Percentiles rank a stretch among this genome's conserved stretches.
Conservation (phyloP, 805 yeast species). For the Isabelozyma pseudorhagii region DNA sequence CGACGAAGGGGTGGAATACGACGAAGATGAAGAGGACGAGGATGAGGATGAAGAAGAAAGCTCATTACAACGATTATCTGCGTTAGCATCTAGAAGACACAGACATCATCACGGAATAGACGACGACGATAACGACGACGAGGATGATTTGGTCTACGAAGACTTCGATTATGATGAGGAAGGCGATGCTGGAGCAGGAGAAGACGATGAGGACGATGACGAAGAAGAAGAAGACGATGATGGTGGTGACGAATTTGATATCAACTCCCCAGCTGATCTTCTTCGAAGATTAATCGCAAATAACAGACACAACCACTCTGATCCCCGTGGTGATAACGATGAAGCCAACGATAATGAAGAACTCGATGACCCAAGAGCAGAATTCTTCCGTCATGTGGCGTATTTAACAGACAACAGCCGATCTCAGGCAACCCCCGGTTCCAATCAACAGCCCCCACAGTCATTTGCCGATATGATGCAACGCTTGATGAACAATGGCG, state of each 20-base stretch:
- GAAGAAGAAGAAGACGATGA: constrained; percentile 10
- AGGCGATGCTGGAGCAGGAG: constrained; percentile 18
- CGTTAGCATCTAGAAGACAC: constrained; percentile 23
- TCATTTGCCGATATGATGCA: constrained; percentile 32
- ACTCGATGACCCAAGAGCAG: constrained; percentile 17
- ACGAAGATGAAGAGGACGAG: constrained; percentile 7
- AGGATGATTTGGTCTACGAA: constrained; percentile 17
- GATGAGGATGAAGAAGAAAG: constrained; percentile 12
- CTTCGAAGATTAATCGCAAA: constrained; percentile 16
- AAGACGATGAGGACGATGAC: constrained; percentile 13
- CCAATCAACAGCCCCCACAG: background rate
- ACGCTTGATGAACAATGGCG: constrained; percentile 29
- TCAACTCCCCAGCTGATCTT: constrained; percentile 15
- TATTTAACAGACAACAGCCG: constrained; percentile 8
- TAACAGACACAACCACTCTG: constrained; percentile 7
- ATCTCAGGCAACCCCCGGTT: constrained; percentile 3
- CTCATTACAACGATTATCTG: constrained; percentile 37
- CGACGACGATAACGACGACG: constrained; percentile 17
- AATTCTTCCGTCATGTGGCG: constrained; percentile 24
- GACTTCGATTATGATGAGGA: constrained; percentile 12
- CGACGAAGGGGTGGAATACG: background rate
- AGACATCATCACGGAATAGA: constrained; percentile 10
- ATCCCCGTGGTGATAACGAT: constrained; percentile 7
- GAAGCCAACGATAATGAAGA: constrained; percentile 13
- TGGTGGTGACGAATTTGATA: constrained; percentile 6